Conservation (phyloP, 768 basidiomycete species). For the Termitomyces bulborhizus region DNA sequence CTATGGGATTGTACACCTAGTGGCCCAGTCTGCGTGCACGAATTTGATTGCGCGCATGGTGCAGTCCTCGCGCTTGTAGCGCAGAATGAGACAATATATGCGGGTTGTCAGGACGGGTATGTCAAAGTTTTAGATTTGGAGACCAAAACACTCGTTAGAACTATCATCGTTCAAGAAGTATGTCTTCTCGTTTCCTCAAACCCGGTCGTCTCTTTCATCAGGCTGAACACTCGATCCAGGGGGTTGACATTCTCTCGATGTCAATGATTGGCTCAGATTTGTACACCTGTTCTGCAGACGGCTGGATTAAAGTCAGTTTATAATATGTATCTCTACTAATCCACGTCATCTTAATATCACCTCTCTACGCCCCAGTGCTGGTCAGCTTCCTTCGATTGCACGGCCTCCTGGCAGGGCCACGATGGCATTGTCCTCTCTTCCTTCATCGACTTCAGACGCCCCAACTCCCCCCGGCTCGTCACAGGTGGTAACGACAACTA, state of each 20-base stretch:
- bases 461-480: conserved; percentile 38
- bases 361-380: conserved; percentile 46
- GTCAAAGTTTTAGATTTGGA: conserved; percentile 90
- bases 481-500: conserved; percentile 85
- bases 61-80: conserved; percentile 79
- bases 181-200: conserved; percentile 6
- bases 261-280: conserved; percentile 62
- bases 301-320: conserved; percentile 55
- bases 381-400: conserved; percentile 81
- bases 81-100: conserved; percentile 77
- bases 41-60: conserved; percentile 68
- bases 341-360: neutral
- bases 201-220: neutral
- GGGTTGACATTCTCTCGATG: conserved; percentile 77
- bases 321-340: neutral
- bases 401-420: conserved; percentile 79
- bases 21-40: conserved; percentile 47
- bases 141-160: conserved; percentile 80
- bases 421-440: conserved; percentile 80
- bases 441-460: conserved; percentile 37
- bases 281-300: conserved; percentile 62
- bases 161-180: conserved; percentile 82
- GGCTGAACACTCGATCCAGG: conserved; percentile 27
- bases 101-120: conserved; percentile 91
- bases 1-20: conserved; percentile 56